Evolutionary conservation across 2,329 filamentous ascomycete genomes (phyloP), one percentile per base, ranked within the genome.

Genomic region (Acephala macrosclerotiorum): DNA sequence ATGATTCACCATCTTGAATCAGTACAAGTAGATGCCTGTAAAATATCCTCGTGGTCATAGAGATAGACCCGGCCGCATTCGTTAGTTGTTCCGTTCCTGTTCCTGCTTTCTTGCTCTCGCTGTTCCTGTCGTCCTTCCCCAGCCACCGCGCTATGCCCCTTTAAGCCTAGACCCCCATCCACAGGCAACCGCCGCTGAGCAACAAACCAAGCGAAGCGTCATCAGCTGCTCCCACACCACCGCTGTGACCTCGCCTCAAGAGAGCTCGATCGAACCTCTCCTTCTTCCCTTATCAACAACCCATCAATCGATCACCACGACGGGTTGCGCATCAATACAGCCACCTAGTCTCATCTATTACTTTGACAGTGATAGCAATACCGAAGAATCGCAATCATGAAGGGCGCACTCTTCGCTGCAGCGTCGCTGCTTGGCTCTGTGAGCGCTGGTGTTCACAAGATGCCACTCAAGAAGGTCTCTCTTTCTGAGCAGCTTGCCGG

Each of bases 401-500:
- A 96, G 90, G 89, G 89, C 80, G 84, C 90, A 82, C 84, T 94
- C 77, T 81, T 97, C 78, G 90, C 93, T 79, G 89, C 89, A 82
- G 89, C 90, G 76, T 86, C 90, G 84, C 88, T 96, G 85, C 86
- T 94, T 77, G 91, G 92, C 84, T 89, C 91, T 79, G 91, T 91
- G 78, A 87, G 92, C 78, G 95, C 93, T 74, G 93, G 89, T 76
- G 86, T 97, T 72, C 93, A 98, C 89, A 96, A 93, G 87, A 91
- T 97, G 87, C 96, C 96, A 87, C 90, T 99, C 77, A 92, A 97
- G 87, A 99, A 99, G 91, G 84, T 98, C 69, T 91, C 96, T 73
- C 85, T 99, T 66, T 87, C 90, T 58, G 93, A 98, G 80, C 96
- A 98, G 84, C 88, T 99, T 77, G 94, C 97, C 84, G 84, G 88